Percentiles rank a stretch among this genome's conserved stretches.
phyloP scores from a whole-genome alignment of 1,284 basidiomycete species.

The Cutaneotrichosporon spelunceum region DNA sequence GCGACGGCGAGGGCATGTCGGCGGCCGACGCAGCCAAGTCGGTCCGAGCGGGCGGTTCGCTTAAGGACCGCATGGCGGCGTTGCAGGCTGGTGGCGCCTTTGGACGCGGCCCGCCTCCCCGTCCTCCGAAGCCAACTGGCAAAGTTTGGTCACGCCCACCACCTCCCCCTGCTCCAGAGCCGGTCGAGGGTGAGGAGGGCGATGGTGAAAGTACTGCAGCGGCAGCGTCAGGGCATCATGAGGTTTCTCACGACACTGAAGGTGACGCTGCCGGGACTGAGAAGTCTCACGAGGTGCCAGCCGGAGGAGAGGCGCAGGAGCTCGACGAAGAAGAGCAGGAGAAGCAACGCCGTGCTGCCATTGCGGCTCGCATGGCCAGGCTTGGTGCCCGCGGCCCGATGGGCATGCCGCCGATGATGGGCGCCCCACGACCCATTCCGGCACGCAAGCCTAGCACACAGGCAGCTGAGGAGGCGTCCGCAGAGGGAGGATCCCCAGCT shows the following conservation, averaged over 20 bases:
- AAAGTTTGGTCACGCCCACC: slow-evolving; percentile 68
- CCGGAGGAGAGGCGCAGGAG: slow-evolving; percentile 34
- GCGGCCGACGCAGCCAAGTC: slow-evolving; percentile 78
- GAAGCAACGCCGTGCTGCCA: slow-evolving; percentile 52
- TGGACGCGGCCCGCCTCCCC: slow-evolving; percentile 56
- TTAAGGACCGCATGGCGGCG: slow-evolving; percentile 90
- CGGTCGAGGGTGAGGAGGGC: slow-evolving; percentile 37
- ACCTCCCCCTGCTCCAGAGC: slow-evolving; percentile 53
- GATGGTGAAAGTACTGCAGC: slow-evolving; percentile 23
- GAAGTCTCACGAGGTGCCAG: slow-evolving; percentile 45
- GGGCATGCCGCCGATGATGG: slow-evolving; percentile 36
- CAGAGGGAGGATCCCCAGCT: slow-evolving; percentile 6
- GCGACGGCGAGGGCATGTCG: slow-evolving; percentile 59
- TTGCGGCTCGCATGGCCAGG: slow-evolving; percentile 54
- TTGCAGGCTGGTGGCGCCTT: slow-evolving; percentile 73
- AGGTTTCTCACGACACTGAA: slow-evolving; percentile 23
- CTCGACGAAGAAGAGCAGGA: slow-evolving; percentile 50
- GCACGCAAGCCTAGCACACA: slow-evolving; percentile 27
- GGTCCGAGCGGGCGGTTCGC: slow-evolving; percentile 63
- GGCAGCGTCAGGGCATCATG: slow-evolving; percentile 10
- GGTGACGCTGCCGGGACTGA: slow-evolving; percentile 8
- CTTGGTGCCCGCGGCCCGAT: slow-evolving; percentile 53
- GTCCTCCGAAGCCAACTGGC: slow-evolving; percentile 61
- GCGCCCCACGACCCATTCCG: slow-evolving; percentile 15
- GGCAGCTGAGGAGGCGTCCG: background rate